Conservation (phyloP, 1,139 yeast species). For the Candida anutae region DNA sequence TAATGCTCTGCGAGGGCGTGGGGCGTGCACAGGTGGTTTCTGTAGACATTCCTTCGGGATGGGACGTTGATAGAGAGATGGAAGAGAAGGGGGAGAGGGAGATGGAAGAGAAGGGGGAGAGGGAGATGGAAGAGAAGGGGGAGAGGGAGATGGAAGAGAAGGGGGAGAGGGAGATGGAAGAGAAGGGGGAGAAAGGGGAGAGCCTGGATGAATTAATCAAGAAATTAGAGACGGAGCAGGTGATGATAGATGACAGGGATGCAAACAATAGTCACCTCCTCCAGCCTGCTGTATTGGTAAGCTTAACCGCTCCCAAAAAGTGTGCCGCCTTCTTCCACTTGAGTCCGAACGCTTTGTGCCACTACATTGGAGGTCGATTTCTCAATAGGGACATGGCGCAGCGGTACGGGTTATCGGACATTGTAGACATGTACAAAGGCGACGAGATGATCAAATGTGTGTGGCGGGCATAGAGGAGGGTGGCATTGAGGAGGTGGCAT, state of each 20-base stretch:
- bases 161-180: no score
- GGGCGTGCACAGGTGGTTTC: conserved; percentile 56
- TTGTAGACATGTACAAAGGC: conserved; percentile 22
- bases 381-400: conserved; percentile 57
- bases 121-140: no score
- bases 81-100: conserved; percentile 9
- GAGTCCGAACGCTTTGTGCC: conserved; percentile 29
- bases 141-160: no score
- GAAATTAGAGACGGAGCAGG: no score
- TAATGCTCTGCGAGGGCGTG: conserved; percentile 27
- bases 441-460: conserved; percentile 33
- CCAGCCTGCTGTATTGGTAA: conserved; percentile 63
- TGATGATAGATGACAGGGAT: no score
- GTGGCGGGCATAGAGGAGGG: no score
- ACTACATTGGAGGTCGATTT: conserved; percentile 89
- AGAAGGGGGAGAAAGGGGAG: no score
- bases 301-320: conserved; percentile 92
- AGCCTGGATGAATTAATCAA: conserved; percentile 24
- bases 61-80: conserved; percentile 94
- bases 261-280: no score
- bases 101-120: no score
- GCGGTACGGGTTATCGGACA: conserved; percentile 58
- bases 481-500: background rate
- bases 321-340: conserved; percentile 48
- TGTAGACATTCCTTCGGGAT: conserved; percentile 90